Base-by-base conservation (phyloP, 495 filamentous ascomycete species). In the Xylaria cubensis region DNA sequence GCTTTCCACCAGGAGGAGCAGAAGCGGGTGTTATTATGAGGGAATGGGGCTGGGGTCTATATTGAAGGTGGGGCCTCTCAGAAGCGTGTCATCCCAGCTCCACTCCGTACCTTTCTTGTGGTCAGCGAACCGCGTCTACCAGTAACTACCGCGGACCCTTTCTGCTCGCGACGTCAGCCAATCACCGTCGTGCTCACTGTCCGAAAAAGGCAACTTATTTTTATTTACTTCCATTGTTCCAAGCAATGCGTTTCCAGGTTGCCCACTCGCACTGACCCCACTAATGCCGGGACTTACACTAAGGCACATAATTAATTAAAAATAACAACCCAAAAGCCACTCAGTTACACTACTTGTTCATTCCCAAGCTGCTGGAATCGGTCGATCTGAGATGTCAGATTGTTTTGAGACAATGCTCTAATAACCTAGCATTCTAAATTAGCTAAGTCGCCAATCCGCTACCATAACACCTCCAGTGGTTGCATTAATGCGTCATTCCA, bases 181-280 rank as follows among this genome's bases (percentile, higher is more conserved):
- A 79, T 79, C 73, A 79, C 17, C 64, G 15, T 64, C 34, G 44
- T 19, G 3, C 21, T 53, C 17, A 29, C 66, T 64, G 36, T 32
- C 77, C 77, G 42, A 77, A 79, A 77, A 70, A 29, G 75, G 77
- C 74, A 79, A 76, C 74, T 66, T 72, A 72, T 72, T 72, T 61
- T 75, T 79, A 79, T 79, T 79, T 79, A 79, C 77, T 76, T 76
- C 44, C 46, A 55, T n/a, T 29, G 13, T 36, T 7, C 29, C 26
- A 42, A 64, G 70, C 72, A 73, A 74, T 73, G 70, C 73, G 71
- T 77, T 71, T 73, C 75, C 76, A 72, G 73, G 77, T 79, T 59
- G 70, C 72, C 73, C 66, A 68, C 29, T 26, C 39, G 8, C 69
- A 61, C 71, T 46, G 64, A 39, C 62, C 41, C 55, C 55, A 10